Conservation (phyloP, 2,329 filamentous ascomycete genomes). For the Rutstroemia sp. region DNA sequence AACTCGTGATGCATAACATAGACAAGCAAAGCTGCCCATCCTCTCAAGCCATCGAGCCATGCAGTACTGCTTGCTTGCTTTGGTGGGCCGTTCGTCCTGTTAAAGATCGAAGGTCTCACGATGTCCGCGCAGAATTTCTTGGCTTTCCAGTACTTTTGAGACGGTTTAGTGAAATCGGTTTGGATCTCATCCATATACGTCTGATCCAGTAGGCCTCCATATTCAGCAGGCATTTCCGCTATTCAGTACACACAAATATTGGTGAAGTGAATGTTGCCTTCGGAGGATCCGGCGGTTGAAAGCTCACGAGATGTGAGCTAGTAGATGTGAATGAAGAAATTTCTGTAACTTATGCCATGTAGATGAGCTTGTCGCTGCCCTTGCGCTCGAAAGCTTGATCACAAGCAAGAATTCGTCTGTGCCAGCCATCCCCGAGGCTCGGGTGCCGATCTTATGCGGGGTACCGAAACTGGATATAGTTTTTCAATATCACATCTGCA, state of each 20-base stretch:
- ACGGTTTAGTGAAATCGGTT: background rate
- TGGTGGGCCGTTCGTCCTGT: background rate
- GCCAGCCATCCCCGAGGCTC: background rate
- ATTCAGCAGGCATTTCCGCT: conserved; percentile 2
- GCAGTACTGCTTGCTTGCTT: conserved; percentile 10
- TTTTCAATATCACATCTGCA: background rate
- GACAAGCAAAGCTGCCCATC: conserved; percentile 40
- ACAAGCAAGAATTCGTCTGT: background rate
- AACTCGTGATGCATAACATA: conserved; percentile 38
- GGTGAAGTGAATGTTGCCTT: no score
- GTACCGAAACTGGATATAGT: background rate
- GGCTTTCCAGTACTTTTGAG: background rate
- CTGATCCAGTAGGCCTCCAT: conserved; percentile 5
- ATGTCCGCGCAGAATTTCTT: conserved; percentile 7
- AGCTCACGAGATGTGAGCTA: background rate
- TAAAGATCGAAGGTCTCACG: conserved; percentile 7
- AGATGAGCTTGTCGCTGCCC: background rate
- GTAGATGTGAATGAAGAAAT: background rate
- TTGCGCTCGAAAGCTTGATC: background rate
- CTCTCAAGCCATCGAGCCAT: conserved; percentile 40
- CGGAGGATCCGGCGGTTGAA: background rate
- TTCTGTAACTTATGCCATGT: background rate
- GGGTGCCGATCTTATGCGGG: conserved; percentile 1
- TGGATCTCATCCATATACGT: conserved; percentile 4
- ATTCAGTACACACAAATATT: background rate